Evolutionary conservation across 495 filamentous ascomycete genomes (phyloP).

Genomic region (Copromyces sp.): DNA sequence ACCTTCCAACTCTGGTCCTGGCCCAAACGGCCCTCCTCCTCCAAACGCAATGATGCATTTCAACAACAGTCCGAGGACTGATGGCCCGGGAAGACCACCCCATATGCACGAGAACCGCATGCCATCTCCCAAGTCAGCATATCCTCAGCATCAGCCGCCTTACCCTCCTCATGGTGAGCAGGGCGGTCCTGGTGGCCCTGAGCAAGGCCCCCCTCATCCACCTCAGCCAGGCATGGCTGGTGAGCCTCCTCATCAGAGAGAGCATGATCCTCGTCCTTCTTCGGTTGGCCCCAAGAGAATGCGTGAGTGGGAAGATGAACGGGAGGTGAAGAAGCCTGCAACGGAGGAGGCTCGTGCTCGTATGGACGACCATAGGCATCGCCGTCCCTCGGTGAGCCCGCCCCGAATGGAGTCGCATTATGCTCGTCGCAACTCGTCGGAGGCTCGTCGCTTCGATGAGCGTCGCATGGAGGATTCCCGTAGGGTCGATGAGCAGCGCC

Average conservation of each 20-base stretch:
- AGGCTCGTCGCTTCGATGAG: slow-evolving; percentile 52
- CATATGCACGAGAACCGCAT: slow-evolving; percentile 67
- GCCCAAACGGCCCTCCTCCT: slow-evolving; percentile 36
- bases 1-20: slow-evolving; percentile 9
- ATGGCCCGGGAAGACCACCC: slow-evolving; percentile 53
- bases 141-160: slow-evolving; percentile 68
- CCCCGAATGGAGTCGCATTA: slow-evolving; percentile 45
- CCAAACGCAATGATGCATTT: slow-evolving; percentile 70
- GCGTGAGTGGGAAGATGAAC: slow-evolving; percentile 86
- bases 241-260: slow-evolving; percentile 53
- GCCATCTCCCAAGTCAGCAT: slow-evolving; percentile 72
- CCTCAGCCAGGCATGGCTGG: slow-evolving; percentile 65
- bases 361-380: slow-evolving; percentile 71
- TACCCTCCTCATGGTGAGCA: slow-evolving; percentile 56
- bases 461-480: slow-evolving; percentile 33
- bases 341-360: slow-evolving; percentile 80
- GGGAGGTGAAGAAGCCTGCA: slow-evolving; percentile 68
- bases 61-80: slow-evolving; percentile 73
- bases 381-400: slow-evolving; percentile 54
- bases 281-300: slow-evolving; percentile 72
- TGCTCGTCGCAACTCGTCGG: slow-evolving; percentile 68
- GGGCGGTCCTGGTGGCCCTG: slow-evolving; percentile 56
- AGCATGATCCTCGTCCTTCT: slow-evolving; percentile 66
- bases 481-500: slow-evolving; percentile 41
- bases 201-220: slow-evolving; percentile 61